Base-by-base conservation (phyloP, 768 basidiomycete species). In the Myochromella boudieri region DNA sequence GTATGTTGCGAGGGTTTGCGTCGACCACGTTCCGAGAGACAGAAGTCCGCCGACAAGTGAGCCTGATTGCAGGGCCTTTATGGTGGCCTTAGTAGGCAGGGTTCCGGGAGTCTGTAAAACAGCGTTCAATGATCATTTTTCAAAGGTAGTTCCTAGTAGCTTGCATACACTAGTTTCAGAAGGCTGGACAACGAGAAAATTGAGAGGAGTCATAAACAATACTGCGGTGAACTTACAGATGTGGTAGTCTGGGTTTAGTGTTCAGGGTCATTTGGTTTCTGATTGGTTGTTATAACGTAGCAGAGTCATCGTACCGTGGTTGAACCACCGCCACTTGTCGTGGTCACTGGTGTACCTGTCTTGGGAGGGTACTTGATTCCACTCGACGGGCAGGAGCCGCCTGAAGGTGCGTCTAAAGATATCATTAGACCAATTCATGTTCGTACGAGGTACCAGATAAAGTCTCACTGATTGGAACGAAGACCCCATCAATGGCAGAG, bases 291-390 rank as follows among this genome's bases (percentile, higher is more conserved):
- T n/a, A n/a, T n/a, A n/a, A n/a, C n/a, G n/a, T n/a, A n/a, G n/a
- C n/a, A n/a, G n/a, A n/a, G n/a, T n/a, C n/a, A n/a, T n/a, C n/a
- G n/a, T n/a, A n/a, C n/a, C n/a, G n/a, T n/a, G n/a, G n/a, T n/a
- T n/a, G n/a, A n/a, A n/a, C n/a, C n/a, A n/a, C 18, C 46, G 24
- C 14, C n/a, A 56, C 65, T 58, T 42, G 67, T 63, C 1, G 68
- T 64, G n/a, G 64, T 57, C 3, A 57, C 56, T 11, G 67, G 36
- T 18, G 58, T 54, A 1, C 74, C 72, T 7, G 71, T 64, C 65
- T 86, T 87, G 0, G 74, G 76, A 18, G 72, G 74, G 57, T 87
- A 89, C 50, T 68, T 73, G 61, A 89, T 74, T 22, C 81, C 84
- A 21, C 59, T 67, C n/a, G 71, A 73, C 2, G 76, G 67, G 54